Percentiles rank a stretch among this genome's conserved stretches.
Evolutionary conservation across 176 grass and related monocot species (phyloP).

Genomic region (Musa beccarii): DNA sequence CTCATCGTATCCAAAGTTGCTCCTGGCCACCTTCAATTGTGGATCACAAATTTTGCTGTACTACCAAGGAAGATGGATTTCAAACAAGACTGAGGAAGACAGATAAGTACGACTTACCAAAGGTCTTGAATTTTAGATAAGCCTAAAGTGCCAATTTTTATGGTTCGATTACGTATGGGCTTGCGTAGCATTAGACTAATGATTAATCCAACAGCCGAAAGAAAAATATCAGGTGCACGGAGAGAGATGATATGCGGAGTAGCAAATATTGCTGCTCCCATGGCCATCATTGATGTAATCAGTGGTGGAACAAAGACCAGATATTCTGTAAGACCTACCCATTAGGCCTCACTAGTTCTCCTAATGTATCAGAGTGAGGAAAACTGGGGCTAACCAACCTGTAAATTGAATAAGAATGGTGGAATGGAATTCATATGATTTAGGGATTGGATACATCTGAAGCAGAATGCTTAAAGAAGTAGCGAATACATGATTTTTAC

Average conservation of each 20-base stretch:
- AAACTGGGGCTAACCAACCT: background rate
- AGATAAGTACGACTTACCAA: background rate
- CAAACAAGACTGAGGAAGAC: background rate
- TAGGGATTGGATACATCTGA: background rate
- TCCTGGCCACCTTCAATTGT: constrained; percentile 17
- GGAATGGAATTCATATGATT: background rate
- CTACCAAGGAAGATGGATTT: constrained; percentile 30
- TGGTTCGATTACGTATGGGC: background rate
- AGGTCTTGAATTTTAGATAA: background rate
- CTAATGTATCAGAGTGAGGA: background rate
- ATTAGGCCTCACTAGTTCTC: background rate
- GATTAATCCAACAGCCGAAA: background rate
- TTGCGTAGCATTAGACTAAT: background rate
- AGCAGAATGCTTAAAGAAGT: background rate
- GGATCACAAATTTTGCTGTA: constrained; percentile 25
- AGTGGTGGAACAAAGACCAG: background rate
- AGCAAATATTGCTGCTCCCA: background rate
- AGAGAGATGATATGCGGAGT: background rate
- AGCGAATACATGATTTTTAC: background rate
- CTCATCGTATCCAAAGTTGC: background rate
- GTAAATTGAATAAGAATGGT: background rate
- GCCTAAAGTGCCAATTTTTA: background rate
- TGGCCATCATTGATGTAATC: background rate
- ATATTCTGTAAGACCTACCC: background rate
- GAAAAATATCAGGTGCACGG: background rate